Evolutionary conservation across 164 flowering plant genomes (phyloP).

Genomic region (Magnolia changhungtana): DNA sequence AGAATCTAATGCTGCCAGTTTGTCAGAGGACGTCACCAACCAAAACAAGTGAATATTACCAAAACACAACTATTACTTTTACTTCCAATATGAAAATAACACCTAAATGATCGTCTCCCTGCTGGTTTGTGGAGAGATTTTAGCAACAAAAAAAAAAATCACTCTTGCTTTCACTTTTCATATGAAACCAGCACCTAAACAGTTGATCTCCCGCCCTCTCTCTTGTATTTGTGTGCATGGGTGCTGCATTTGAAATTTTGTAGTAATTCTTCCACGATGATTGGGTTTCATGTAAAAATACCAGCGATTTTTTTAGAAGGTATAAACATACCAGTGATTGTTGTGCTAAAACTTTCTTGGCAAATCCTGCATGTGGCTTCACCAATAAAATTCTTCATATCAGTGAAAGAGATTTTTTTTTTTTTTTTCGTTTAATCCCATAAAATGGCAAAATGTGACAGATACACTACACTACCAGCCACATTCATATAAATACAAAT

Average conservation of each 20-base stretch:
- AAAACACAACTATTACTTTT: not conserved
- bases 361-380: slow-evolving; percentile 40
- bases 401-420: no score
- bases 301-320: no score
- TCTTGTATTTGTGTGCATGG: not conserved
- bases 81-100: not conserved
- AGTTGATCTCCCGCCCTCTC: not conserved
- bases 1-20: not conserved
- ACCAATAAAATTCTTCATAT: no score
- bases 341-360: slow-evolving; percentile 75
- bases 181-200: not conserved
- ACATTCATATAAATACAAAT: no score
- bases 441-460: no score
- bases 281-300: not conserved
- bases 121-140: not conserved
- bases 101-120: not conserved
- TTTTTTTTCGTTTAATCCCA: no score
- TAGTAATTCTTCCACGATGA: no score
- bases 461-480: no score
- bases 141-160: not conserved
- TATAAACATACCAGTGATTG: slow-evolving; percentile 45
- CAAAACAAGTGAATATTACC: not conserved
- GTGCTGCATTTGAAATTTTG: not conserved
- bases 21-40: not conserved
- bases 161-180: not conserved